A percentile compares a stretch with the other conserved stretches of the same genome.
These are phyloP conservation scores for Cladorrhinum sp. DNA, from an alignment of 2,329 filamentous ascomycete species.

Conservation along the genomic window DNA sequence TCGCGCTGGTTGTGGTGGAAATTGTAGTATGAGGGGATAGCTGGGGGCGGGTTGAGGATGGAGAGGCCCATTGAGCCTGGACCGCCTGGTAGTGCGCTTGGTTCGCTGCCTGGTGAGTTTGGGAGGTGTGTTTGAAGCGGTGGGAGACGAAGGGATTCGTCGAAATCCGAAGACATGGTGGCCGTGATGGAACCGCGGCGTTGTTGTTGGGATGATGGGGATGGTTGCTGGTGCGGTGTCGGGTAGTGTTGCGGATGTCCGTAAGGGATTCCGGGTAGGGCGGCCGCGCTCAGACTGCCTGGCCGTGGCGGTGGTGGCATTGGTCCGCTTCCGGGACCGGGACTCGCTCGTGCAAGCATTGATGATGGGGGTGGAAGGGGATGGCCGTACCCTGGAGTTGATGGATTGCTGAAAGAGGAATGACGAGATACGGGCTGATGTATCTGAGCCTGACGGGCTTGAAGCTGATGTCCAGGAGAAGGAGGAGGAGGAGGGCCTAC, in stretches of 20 bases:
- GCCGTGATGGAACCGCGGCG: background rate
- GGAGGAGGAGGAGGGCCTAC: background rate
- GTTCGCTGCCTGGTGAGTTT: conserved; percentile 2
- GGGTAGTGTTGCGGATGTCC: background rate
- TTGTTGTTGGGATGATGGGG: conserved; percentile 11
- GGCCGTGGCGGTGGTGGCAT: background rate
- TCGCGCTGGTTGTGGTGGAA: conserved; percentile 9
- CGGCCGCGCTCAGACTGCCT: background rate
- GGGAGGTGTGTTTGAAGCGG: conserved; percentile 45
- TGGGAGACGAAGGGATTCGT: conserved; percentile 53
- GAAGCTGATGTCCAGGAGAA: background rate
- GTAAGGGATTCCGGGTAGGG: background rate
- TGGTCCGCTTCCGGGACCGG: background rate
- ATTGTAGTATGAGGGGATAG: conserved; percentile 6
- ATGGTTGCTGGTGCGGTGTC: background rate
- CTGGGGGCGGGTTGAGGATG: conserved; percentile 4
- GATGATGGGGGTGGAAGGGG: conserved; percentile 15
- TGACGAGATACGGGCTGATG: background rate
- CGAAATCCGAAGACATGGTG: conserved; percentile 37
- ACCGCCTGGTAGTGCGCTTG: background rate
- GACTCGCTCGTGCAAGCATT: conserved; percentile 8
- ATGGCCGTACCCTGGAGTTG: conserved; percentile 3
- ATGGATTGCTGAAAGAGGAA: background rate
- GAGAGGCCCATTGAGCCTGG: background rate
- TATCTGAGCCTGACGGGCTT: background rate